These are phyloP conservation scores for Lactarius sp. DNA, from an alignment of 768 basidiomycete genomes.

Conservation along the genomic window DNA sequence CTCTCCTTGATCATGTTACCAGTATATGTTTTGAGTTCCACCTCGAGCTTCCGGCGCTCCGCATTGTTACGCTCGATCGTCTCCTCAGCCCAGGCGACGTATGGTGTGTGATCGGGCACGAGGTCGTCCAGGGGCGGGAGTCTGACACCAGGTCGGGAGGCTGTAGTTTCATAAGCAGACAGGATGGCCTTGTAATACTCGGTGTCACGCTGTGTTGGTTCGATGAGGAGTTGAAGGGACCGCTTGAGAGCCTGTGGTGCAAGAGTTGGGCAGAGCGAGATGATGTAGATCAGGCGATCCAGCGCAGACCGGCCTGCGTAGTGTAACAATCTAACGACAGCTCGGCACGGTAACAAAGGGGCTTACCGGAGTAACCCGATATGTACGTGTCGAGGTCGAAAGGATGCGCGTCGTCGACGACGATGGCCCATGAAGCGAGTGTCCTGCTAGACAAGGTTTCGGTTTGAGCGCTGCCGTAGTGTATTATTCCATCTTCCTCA, in stretches of 20 bases:
- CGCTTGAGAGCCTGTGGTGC: conserved; percentile 68
- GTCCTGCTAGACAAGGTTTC: conserved; percentile 15
- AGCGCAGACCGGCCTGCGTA: conserved; percentile 66
- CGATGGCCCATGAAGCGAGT: neutral
- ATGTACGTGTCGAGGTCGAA: conserved; percentile 84
- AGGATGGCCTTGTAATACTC: conserved; percentile 49
- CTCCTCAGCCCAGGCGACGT: conserved; percentile 61
- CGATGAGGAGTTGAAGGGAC: conserved; percentile 51
- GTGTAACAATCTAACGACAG: conserved; percentile 2
- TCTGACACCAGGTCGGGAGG: conserved; percentile 31
- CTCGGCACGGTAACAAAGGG: conserved; percentile 1
- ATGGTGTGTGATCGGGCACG: conserved; percentile 45
- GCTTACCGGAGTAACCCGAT: conserved; percentile 66
- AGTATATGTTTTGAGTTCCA: conserved; percentile 90
- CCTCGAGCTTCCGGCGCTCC: conserved; percentile 83
- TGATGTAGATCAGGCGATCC: conserved; percentile 66
- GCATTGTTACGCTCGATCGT: conserved; percentile 56
- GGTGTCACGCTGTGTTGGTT: conserved; percentile 61
- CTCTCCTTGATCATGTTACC: conserved; percentile 99
- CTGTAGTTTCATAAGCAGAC: conserved; percentile 49
- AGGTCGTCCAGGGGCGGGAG: conserved; percentile 47
- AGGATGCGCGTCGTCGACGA: conserved; percentile 73
- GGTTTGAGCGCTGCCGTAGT: conserved; percentile 5
- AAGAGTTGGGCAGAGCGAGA: conserved; percentile 57
- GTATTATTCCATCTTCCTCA: conserved; percentile 19